Evolutionary conservation across 1,284 basidiomycete species (phyloP).

Genomic region (Sutorius eximius): DNA sequence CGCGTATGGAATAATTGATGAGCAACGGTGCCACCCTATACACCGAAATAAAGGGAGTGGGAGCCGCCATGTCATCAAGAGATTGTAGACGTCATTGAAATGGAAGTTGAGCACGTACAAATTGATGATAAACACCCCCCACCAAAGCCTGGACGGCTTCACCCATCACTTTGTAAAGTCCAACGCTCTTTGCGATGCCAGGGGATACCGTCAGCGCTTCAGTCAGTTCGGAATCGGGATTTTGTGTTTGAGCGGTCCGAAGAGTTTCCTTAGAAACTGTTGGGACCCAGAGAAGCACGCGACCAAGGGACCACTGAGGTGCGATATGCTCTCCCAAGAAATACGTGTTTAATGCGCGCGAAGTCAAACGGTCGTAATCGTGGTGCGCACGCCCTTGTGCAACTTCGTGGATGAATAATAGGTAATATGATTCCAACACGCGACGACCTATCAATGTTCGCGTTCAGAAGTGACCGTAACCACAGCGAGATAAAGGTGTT

Average conservation of each 20-base stretch:
- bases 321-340: slow-evolving; percentile 70
- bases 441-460: slow-evolving; percentile 56
- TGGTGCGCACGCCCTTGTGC: slow-evolving; percentile 47
- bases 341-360: slow-evolving; percentile 63
- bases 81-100: background rate
- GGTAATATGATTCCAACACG: slow-evolving; percentile 68
- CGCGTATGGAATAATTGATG: slow-evolving; percentile 37
- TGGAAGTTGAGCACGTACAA: slow-evolving; percentile 49
- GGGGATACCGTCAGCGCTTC: slow-evolving; percentile 27
- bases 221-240: slow-evolving; percentile 28
- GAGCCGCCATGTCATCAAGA: background rate
- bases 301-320: slow-evolving; percentile 67
- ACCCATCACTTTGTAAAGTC: slow-evolving; percentile 75
- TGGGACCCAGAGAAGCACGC: slow-evolving; percentile 69
- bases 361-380: slow-evolving; percentile 56
- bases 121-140: slow-evolving; percentile 76
- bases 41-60: background rate
- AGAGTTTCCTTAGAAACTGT: slow-evolving; percentile 37
- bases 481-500: background rate
- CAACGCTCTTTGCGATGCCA: slow-evolving; percentile 48
- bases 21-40: slow-evolving; percentile 34
- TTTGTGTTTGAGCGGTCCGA: slow-evolving; percentile 10
- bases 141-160: slow-evolving; percentile 73
- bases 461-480: slow-evolving; percentile 1
- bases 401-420: slow-evolving; percentile 66